Conservation (phyloP, 2,329 filamentous ascomycete genomes). For the Gaeumannomyces tritici region DNA sequence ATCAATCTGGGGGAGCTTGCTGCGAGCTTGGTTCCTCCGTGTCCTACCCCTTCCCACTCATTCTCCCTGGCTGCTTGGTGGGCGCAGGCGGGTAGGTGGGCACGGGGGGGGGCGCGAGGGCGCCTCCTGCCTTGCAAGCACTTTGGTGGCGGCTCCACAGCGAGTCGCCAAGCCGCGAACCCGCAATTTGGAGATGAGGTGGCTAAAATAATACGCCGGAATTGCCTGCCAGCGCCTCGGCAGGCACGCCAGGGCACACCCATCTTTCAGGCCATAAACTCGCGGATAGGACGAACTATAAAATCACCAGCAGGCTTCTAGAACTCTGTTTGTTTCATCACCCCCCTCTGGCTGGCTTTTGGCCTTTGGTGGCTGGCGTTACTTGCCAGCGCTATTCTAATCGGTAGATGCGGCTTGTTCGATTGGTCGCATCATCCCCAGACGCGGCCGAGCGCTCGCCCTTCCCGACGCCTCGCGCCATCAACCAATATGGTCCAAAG, state of each 20-base stretch:
- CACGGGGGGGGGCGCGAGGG: no score
- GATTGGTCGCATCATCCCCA: neutral
- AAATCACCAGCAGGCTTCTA: neutral
- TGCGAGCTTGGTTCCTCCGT: neutral
- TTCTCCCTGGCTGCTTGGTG: neutral
- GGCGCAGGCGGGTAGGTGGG: neutral
- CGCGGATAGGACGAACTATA: neutral
- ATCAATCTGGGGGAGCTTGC: neutral
- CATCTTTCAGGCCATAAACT: neutral
- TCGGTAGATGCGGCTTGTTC: neutral
- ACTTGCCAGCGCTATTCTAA: neutral
- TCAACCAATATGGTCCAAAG: neutral
- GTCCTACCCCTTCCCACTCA: neutral
- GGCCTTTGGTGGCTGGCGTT: neutral
- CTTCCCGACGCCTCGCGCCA: neutral
- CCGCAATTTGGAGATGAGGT: no score
- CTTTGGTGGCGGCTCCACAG: neutral
- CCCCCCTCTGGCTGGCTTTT: neutral
- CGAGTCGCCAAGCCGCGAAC: neutral
- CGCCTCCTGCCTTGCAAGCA: neutral
- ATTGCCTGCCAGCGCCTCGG: neutral
- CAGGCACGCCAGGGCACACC: neutral
- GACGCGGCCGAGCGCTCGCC: no score
- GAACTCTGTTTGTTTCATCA: neutral
- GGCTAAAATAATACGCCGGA: neutral